Evolutionary conservation across 371 early-diverging fungal species (phyloP).

Genomic region (Mortierella sp.): DNA sequence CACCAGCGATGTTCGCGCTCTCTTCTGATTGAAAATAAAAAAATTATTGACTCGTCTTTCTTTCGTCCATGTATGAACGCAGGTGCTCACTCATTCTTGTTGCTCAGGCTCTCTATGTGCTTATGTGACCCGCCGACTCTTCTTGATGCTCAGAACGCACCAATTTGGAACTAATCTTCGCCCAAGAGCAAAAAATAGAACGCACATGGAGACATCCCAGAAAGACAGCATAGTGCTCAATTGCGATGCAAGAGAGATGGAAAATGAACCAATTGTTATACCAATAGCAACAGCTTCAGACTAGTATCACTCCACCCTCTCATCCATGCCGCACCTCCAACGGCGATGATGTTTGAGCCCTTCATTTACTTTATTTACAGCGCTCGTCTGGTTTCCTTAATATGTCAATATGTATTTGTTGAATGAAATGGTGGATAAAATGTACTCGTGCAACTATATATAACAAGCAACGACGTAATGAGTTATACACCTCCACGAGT

Average conservation of each 20-base stretch:
- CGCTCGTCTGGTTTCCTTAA: too few species aligned
- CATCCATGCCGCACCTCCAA: too few species aligned
- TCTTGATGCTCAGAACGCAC: neutral
- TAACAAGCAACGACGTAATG: too few species aligned
- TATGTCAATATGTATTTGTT: too few species aligned
- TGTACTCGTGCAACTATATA: too few species aligned
- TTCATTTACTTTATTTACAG: too few species aligned
- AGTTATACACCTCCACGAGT: too few species aligned
- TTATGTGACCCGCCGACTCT: constrained; percentile 12
- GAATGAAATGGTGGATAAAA: too few species aligned
- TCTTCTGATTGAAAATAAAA: neutral
- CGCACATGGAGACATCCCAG: neutral
- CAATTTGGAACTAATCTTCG: neutral
- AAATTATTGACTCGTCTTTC: neutral
- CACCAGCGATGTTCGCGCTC: neutral
- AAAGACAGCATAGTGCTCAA: neutral
- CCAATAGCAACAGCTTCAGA: neutral
- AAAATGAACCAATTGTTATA: too few species aligned
- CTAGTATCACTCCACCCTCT: too few species aligned
- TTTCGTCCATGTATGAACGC: neutral
- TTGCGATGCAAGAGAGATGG: neutral
- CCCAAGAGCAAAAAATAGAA: constrained; percentile 1
- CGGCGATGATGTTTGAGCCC: too few species aligned
- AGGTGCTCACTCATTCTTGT: neutral
- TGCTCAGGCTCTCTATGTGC: constrained; percentile 14